These are phyloP conservation scores for Cordia subcordata DNA, from an alignment of 257 asterid species.

Conservation along the genomic window DNA sequence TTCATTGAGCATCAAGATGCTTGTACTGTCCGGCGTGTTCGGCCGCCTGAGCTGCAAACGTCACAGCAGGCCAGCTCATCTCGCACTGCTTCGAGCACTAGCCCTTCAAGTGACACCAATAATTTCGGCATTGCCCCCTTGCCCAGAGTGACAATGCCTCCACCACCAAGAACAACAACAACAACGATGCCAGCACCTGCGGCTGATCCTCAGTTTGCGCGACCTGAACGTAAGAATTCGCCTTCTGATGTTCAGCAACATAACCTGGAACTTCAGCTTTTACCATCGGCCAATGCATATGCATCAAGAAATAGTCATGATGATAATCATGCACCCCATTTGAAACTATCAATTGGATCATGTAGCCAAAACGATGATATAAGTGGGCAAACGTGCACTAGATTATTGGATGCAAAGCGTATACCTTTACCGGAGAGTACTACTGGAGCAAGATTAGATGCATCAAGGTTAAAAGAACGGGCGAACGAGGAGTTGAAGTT, in stretches of 20 bases:
- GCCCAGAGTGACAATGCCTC: slow-evolving; percentile 15
- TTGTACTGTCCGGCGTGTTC: slow-evolving; percentile 41
- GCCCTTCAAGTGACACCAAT: slow-evolving; percentile 38
- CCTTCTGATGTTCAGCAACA: background rate
- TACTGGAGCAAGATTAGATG: background rate
- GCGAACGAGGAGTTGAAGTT: slow-evolving; percentile 23
- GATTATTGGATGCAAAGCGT: no score
- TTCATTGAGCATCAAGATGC: slow-evolving; percentile 76
- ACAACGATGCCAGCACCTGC: no score
- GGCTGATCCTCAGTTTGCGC: background rate
- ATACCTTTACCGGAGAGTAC: no score
- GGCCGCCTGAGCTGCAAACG: slow-evolving; percentile 28
- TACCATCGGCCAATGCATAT: slow-evolving; percentile 24
- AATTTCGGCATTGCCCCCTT: slow-evolving; percentile 13
- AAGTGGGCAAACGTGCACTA: no score
- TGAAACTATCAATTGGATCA: slow-evolving; percentile 30
- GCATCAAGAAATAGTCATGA: slow-evolving; percentile 10
- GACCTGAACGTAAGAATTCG: background rate
- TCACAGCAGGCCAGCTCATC: slow-evolving; percentile 43
- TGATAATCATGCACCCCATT: background rate
- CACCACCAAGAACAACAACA: slow-evolving; percentile 16
- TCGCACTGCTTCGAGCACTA: slow-evolving; percentile 51
- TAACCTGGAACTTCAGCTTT: slow-evolving; percentile 60
- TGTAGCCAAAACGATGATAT: background rate
- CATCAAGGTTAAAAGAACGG: slow-evolving; percentile 3